Evolutionary conservation across 1,284 basidiomycete species (phyloP).

Genomic region (Sanghuangporus baumii): DNA sequence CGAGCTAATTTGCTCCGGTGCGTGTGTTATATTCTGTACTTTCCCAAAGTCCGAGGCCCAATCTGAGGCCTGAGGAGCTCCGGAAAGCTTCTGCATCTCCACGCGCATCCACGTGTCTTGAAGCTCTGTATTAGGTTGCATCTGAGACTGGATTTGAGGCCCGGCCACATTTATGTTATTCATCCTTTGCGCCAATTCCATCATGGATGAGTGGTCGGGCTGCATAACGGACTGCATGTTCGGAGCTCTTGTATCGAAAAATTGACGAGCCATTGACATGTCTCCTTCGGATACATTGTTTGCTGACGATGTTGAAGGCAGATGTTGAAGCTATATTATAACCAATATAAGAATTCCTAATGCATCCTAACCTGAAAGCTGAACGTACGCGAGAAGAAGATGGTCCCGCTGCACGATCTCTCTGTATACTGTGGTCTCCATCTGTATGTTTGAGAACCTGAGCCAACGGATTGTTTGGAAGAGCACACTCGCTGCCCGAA

Average conservation of each 20-base stretch:
- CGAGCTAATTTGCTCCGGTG: neutral
- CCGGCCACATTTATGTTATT: slow-evolving; percentile 26
- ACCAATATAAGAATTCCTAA: neutral
- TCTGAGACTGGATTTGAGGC: slow-evolving; percentile 12
- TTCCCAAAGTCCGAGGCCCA: slow-evolving; percentile 51
- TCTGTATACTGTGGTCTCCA: slow-evolving; percentile 83
- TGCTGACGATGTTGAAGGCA: slow-evolving; percentile 52
- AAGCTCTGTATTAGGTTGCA: slow-evolving; percentile 17
- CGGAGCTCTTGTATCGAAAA: slow-evolving; percentile 51
- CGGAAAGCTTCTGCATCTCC: slow-evolving; percentile 15
- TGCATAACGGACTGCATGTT: slow-evolving; percentile 25
- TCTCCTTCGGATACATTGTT: slow-evolving; percentile 54
- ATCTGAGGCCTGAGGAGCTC: slow-evolving; percentile 26
- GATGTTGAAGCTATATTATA: slow-evolving; percentile 65
- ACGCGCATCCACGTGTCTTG: slow-evolving; percentile 8
- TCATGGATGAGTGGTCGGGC: neutral
- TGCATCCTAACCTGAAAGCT: neutral
- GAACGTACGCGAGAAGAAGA: slow-evolving; percentile 59
- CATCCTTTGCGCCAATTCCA: slow-evolving; percentile 16
- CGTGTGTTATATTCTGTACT: neutral
- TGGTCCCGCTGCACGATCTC: slow-evolving; percentile 69
- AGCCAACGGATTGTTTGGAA: slow-evolving; percentile 80
- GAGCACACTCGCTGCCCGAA: slow-evolving; percentile 88
- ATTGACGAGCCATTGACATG: slow-evolving; percentile 69
- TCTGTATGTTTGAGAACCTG: slow-evolving; percentile 92